Evolutionary conservation across 2,329 filamentous ascomycete genomes (phyloP).

Genomic region (Xylaria sp.): DNA sequence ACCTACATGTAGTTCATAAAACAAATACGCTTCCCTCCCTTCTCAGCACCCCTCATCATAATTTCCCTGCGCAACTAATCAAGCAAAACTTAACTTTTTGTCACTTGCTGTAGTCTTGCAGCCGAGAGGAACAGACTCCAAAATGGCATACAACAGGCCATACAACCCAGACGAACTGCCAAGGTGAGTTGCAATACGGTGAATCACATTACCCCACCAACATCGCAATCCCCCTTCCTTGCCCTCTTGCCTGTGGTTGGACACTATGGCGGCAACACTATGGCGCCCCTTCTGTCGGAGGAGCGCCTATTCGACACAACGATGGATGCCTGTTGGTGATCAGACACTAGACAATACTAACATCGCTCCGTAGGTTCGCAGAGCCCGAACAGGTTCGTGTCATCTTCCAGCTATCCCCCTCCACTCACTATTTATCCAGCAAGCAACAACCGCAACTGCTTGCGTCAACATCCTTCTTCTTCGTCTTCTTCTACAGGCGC

Average conservation of each 20-base stretch:
- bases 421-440: background rate
- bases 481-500: constrained; percentile 5
- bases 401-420: background rate
- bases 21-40: constrained; percentile 18
- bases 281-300: constrained; percentile 1
- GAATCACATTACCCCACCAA: constrained; percentile 43
- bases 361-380: constrained; percentile 56
- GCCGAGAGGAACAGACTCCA: constrained; percentile 36
- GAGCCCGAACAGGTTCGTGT: constrained; percentile 59
- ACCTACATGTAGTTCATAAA: constrained; percentile 10
- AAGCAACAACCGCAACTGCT: background rate
- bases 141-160: constrained; percentile 92
- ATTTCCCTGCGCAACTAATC: constrained; percentile 19
- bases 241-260: constrained; percentile 13
- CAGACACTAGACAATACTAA: constrained; percentile 34
- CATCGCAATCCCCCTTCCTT: constrained; percentile 32
- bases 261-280: background rate
- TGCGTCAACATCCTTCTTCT: background rate
- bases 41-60: constrained; percentile 12
- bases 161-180: constrained; percentile 96
- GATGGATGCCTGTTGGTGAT: constrained; percentile 23
- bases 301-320: constrained; percentile 9
- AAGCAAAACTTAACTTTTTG: constrained; percentile 10
- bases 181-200: constrained; percentile 68
- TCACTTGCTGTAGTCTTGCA: background rate